Conservation (phyloP, 2,329 filamentous ascomycete species). For the Pseudopithomyces maydicus region DNA sequence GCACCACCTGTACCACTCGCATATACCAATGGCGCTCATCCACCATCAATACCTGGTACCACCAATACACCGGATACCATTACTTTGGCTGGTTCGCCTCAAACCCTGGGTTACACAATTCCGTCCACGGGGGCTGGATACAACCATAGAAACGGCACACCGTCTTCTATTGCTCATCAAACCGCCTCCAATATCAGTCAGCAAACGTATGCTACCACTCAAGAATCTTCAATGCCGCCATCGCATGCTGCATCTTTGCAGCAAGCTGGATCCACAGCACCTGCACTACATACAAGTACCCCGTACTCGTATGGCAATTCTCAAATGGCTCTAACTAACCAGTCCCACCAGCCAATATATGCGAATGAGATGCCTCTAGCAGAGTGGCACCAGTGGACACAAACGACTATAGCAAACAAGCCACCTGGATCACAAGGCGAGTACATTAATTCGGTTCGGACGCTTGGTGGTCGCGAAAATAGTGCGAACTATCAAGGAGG, state of each 20-base stretch:
- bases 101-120: conserved; percentile 25
- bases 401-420: conserved; percentile 39
- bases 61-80: conserved; percentile 23
- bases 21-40: conserved; percentile 32
- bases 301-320: conserved; percentile 28
- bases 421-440: conserved; percentile 32
- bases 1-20: conserved; percentile 18
- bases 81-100: conserved; percentile 21
- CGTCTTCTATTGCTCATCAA: conserved; percentile 28
- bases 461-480: conserved; percentile 39
- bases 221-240: conserved; percentile 32
- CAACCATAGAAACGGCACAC: conserved; percentile 32
- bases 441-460: conserved; percentile 47
- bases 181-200: conserved; percentile 30
- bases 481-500: conserved; percentile 19
- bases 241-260: conserved; percentile 38
- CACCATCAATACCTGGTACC: conserved; percentile 28
- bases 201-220: conserved; percentile 29
- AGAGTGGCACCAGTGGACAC: conserved; percentile 44
- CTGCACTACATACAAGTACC: conserved; percentile 24
- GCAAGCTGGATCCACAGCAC: conserved; percentile 28
- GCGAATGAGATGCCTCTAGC: conserved; percentile 31
- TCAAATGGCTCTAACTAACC: conserved; percentile 21
- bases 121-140: conserved; percentile 21
- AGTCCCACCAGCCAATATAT: conserved; percentile 24